A percentile compares a stretch with the other conserved stretches of the same genome.
Conservation (phyloP, 2,329 filamentous ascomycete species). For the Fusarium albidum region DNA sequence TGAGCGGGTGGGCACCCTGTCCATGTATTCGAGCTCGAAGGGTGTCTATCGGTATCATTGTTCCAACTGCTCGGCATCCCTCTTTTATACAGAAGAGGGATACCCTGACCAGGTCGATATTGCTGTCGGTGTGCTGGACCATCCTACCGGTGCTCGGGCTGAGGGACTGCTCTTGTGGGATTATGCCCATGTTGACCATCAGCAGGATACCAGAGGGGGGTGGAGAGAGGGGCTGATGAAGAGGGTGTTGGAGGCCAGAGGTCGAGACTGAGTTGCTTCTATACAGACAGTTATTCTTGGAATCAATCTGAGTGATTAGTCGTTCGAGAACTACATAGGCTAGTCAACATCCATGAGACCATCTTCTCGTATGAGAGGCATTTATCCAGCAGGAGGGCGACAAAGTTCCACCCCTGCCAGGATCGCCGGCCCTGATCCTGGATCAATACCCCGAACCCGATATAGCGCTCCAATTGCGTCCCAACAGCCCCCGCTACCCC, state of each 20-base stretch:
- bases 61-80: neutral
- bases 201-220: neutral
- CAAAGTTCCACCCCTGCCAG: too few species aligned
- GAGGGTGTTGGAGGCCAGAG: neutral
- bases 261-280: too few species aligned
- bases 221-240: neutral
- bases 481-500: too few species aligned
- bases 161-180: neutral
- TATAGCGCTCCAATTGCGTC: too few species aligned
- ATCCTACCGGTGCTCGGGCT: neutral
- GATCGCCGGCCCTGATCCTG: too few species aligned
- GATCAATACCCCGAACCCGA: too few species aligned
- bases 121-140: neutral
- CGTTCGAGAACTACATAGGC: too few species aligned
- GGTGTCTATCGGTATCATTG: neutral
- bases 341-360: too few species aligned
- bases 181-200: neutral
- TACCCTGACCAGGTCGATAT: neutral
- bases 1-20: neutral
- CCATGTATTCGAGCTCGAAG: neutral
- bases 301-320: too few species aligned
- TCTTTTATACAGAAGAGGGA: neutral
- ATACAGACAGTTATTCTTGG: too few species aligned
- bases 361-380: too few species aligned
- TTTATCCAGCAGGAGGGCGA: too few species aligned